Evolutionary conservation across 1,139 yeast genomes (phyloP).

Genomic region (Candida mesenterica): DNA sequence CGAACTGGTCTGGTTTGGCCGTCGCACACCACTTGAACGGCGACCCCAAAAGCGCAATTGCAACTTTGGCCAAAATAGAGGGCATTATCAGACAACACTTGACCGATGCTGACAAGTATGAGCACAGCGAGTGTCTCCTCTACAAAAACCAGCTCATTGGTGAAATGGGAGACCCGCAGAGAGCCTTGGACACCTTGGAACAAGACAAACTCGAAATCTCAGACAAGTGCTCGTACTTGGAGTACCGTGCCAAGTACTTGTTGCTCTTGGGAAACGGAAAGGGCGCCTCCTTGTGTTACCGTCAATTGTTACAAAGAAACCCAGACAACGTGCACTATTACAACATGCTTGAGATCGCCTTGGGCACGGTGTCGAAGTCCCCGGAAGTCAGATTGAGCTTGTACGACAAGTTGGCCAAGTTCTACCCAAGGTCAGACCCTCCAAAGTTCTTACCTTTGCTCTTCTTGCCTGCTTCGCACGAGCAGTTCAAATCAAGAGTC

Average conservation of each 20-base stretch:
- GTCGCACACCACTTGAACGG: constrained; percentile 77
- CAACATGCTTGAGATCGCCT: constrained; percentile 59
- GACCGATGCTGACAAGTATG: constrained; percentile 65
- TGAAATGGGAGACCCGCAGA: constrained; percentile 59
- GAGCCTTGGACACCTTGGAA: constrained; percentile 64
- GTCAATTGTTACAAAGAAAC: constrained; percentile 75
- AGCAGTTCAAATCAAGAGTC: constrained; percentile 45
- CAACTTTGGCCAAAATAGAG: constrained; percentile 73
- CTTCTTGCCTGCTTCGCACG: constrained; percentile 56
- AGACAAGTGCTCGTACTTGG: constrained; percentile 65
- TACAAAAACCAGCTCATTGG: constrained; percentile 69
- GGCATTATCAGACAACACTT: constrained; percentile 66
- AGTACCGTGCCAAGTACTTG: constrained; percentile 64
- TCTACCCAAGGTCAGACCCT: constrained; percentile 85
- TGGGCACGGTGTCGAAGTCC: constrained; percentile 41
- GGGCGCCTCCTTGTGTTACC: constrained; percentile 69
- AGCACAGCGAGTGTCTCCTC: constrained; percentile 76
- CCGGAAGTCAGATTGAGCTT: constrained; percentile 48
- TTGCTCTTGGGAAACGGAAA: constrained; percentile 42
- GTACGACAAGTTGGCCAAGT: constrained; percentile 60
- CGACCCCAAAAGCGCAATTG: constrained; percentile 66
- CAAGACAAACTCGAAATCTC: constrained; percentile 51
- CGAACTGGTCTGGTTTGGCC: constrained; percentile 90
- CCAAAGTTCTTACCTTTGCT: constrained; percentile 76
- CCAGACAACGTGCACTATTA: constrained; percentile 78